phyloP scores from a whole-genome alignment of 2,329 filamentous ascomycete species.

The Huntiella abstrusa region DNA sequence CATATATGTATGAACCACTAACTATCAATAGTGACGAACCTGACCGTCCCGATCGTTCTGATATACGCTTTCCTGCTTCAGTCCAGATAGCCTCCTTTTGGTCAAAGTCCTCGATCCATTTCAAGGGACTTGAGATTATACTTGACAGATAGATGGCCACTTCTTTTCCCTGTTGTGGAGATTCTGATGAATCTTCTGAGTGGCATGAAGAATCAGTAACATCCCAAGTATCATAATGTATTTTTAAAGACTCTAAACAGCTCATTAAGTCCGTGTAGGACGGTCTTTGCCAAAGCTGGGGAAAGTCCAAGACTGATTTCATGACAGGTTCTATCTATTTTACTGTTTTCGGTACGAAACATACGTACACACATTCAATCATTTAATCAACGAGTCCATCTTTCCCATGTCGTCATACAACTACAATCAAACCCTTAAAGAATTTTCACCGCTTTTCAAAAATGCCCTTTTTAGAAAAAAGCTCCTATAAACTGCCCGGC shows the following conservation, averaged over 20 bases:
- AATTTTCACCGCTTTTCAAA: too few species aligned
- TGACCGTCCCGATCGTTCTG: slow-evolving; percentile 67
- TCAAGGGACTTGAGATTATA: slow-evolving; percentile 47
- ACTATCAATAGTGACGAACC: slow-evolving; percentile 22
- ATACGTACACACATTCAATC: too few species aligned
- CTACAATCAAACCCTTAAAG: too few species aligned
- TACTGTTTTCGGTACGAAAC: too few species aligned
- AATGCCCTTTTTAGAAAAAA: too few species aligned
- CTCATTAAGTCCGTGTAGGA: slow-evolving; percentile 42
- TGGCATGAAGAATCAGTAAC: slow-evolving; percentile 13
- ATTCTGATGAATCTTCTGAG: not conserved
- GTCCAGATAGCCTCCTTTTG: slow-evolving; percentile 56
- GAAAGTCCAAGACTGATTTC: slow-evolving; percentile 36
- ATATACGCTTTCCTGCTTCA: slow-evolving; percentile 57
- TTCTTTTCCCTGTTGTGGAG: slow-evolving; percentile 25
- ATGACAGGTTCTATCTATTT: not conserved
- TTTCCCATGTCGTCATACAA: too few species aligned
- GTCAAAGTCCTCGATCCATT: slow-evolving; percentile 50
- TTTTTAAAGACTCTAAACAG: slow-evolving; percentile 45
- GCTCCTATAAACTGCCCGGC: not conserved
- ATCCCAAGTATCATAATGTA: slow-evolving; percentile 20
- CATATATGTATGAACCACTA: not conserved
- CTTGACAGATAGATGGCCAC: slow-evolving; percentile 48
- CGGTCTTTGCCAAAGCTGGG: slow-evolving; percentile 67
- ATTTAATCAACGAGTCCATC: too few species aligned